Evolutionary conservation across 169 alveolate genomes (phyloP).

Genomic region (Plasmodium blacklocki): DNA sequence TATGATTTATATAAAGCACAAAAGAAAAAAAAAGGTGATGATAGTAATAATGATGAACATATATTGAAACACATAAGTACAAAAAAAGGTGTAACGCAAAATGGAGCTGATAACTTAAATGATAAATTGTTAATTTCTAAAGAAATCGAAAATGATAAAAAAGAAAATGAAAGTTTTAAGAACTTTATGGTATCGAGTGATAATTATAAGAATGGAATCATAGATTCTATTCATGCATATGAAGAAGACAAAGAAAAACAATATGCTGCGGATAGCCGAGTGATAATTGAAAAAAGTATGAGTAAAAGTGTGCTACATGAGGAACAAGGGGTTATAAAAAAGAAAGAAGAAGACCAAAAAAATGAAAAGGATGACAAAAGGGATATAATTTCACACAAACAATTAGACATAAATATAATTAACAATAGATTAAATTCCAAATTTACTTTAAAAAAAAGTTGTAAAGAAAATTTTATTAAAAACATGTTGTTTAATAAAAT

Average conservation of each 20-base stretch:
- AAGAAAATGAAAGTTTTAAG: no score
- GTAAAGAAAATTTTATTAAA: no score
- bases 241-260: conserved; percentile 3
- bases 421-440: no score
- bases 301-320: no score
- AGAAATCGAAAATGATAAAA: conserved; percentile 13
- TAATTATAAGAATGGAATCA: background rate
- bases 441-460: no score
- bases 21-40: conserved; percentile 10
- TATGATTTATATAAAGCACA: background rate
- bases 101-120: background rate
- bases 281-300: no score
- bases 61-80: background rate
- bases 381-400: no score
- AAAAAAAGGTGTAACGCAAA: background rate
- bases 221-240: background rate
- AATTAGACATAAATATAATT: no score
- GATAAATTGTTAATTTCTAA: conserved; percentile 16
- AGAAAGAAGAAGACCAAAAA: no score
- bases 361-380: no score
- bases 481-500: no score
- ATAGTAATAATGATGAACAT: background rate
- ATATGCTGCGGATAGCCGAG: background rate
- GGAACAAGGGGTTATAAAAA: no score
- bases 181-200: background rate